These are phyloP conservation scores for Eutrema yunnanense DNA, from an alignment of 345 rosid species.

Conservation along the genomic window DNA sequence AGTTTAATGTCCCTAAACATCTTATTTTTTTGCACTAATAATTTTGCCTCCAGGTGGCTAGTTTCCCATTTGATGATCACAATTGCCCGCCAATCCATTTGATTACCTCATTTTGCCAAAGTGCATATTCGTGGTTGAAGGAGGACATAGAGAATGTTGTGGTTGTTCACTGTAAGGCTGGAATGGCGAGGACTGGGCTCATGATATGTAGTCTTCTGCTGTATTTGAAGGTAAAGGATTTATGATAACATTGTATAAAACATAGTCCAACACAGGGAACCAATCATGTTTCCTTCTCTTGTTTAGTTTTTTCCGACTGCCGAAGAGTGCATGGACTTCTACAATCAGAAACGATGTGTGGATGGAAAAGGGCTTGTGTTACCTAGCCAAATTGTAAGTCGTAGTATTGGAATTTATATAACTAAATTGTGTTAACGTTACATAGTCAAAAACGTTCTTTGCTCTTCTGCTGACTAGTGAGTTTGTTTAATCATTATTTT, in stretches of 20 bases:
- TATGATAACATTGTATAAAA: not conserved
- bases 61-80: slow-evolving; percentile 90
- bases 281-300: slow-evolving; percentile 8
- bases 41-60: slow-evolving; percentile 55
- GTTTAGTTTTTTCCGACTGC: slow-evolving; percentile 85
- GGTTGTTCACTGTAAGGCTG: slow-evolving; percentile 90
- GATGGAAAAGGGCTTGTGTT: slow-evolving; percentile 85
- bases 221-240: slow-evolving; percentile 52
- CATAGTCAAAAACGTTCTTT: not conserved
- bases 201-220: slow-evolving; percentile 88
- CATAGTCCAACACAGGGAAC: slow-evolving; percentile 2
- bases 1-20: not conserved
- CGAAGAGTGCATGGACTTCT: slow-evolving; percentile 82
- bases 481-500: slow-evolving; percentile 1
- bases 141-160: slow-evolving; percentile 91
- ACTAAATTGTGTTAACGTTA: not conserved
- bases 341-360: slow-evolving; percentile 79
- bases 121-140: slow-evolving; percentile 87
- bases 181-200: slow-evolving; percentile 92
- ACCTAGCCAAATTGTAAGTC: slow-evolving; percentile 85
- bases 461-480: not conserved
- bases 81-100: slow-evolving; percentile 86
- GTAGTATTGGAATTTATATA: not conserved
- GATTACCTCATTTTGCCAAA: slow-evolving; percentile 68
- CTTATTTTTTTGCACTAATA: not conserved